Conservation (phyloP, 192 early-diverging fungal genomes). For the Coemansia guatemalensis region DNA sequence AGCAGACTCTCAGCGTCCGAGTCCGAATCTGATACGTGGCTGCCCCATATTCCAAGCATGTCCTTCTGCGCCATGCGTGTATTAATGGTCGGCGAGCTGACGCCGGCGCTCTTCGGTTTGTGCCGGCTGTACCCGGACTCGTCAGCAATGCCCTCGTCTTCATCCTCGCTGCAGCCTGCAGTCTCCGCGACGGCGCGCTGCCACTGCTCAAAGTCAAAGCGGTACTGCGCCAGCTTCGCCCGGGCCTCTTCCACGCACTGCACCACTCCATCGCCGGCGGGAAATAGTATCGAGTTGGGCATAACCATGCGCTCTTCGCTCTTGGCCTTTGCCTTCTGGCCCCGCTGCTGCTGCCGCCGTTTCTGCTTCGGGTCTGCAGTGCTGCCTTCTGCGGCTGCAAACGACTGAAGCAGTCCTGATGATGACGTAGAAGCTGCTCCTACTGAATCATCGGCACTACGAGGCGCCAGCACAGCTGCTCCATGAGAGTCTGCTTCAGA, state of each 20-base stretch:
- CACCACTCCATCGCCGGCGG: slow-evolving; percentile 17
- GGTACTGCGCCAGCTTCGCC: slow-evolving; percentile 26
- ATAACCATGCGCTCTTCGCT: slow-evolving; percentile 41
- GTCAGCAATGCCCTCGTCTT: slow-evolving; percentile 20
- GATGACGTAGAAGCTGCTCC: background rate
- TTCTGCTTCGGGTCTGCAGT: background rate
- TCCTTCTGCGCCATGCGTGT: slow-evolving; percentile 39
- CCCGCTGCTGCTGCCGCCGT: background rate
- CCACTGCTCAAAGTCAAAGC: slow-evolving; percentile 30
- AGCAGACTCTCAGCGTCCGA: slow-evolving; percentile 28
- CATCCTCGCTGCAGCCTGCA: slow-evolving; percentile 8
- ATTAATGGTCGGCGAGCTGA: slow-evolving; percentile 48
- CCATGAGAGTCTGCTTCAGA: background rate
- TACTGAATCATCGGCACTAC: too few relatives aligned
- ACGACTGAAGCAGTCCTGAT: slow-evolving; percentile 10
- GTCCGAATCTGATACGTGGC: slow-evolving; percentile 29
- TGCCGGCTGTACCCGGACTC: slow-evolving; percentile 9
- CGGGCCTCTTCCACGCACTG: slow-evolving; percentile 46
- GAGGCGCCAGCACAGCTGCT: background rate
- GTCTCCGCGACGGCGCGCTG: background rate
- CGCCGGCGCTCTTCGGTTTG: slow-evolving; percentile 15
- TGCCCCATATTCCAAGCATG: slow-evolving; percentile 48
- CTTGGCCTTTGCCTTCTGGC: slow-evolving; percentile 6
- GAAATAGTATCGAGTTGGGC: slow-evolving; percentile 30
- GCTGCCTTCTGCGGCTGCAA: background rate